Evolutionary conservation across 228 moss, liverwort and hornwort species (phyloP), one percentile per base, ranked within the genome.

Genomic region (Sphagnum magellanicum): DNA sequence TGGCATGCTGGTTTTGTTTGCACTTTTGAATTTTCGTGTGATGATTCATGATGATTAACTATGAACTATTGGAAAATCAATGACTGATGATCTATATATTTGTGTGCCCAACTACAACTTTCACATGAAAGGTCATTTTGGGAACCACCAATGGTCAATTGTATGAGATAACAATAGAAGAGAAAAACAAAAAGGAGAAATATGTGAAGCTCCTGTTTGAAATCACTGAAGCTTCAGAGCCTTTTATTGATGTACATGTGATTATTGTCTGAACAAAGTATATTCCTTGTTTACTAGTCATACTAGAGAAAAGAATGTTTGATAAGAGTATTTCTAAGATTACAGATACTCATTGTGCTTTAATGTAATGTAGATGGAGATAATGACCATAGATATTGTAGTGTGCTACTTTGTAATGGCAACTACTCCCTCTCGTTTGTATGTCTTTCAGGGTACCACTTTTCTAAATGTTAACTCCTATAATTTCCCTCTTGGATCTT

Each of bases 181-280:
- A 96, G 68, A 96, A 91, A 65, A 92, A 96, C 70, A 92, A 92
- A 75, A 96, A 89, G 73, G 95, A 95, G 82, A 95, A 95, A 64
- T 84, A 81, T 75, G 77, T 90, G 73, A 95, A 88, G 73, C 89
- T 89, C 51, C 75, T 95, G 14, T 95, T 92, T 72, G 95, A 92
- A 76, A 79, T 95, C 15, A 78, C 72, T 49, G 90, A 92, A 69
- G 78, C 73, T 70, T 72, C 88, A 59, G 90, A 87, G 64, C 82
- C 92, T 61, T 95, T 92, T 74, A 75, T 95, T 66, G 92, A 92
- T 67, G 85, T 90, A 49, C 95, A 95, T 88, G 90, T 87, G 74
- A 75, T 60, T 66, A 13, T 32, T 32, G 32, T 32, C 32, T 1
- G 32, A 32, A 32, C 32, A 32, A 32, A 32, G 32, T 32, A 1